These are phyloP conservation scores for Amanita pseudoporphyria DNA, from an alignment of 768 basidiomycete genomes.

Conservation along the genomic window DNA sequence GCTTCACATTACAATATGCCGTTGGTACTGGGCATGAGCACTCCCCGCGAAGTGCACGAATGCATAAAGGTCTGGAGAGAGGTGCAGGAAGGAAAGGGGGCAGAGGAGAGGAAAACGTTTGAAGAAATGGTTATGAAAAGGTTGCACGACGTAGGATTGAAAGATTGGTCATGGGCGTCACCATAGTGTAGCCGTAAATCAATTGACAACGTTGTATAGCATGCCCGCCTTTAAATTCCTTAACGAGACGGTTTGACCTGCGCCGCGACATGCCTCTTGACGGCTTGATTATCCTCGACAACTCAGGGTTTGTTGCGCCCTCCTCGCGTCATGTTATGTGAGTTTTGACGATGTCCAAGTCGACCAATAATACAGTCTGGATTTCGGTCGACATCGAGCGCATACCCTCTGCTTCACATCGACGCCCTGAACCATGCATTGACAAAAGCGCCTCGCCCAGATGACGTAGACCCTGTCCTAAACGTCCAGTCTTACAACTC, in stretches of 20 bases:
- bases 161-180: slow-evolving; percentile 70
- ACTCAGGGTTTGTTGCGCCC: slow-evolving; percentile 45
- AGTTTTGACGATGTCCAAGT: slow-evolving; percentile 24
- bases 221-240: no score
- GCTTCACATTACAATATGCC: slow-evolving; percentile 36
- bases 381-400: slow-evolving; percentile 67
- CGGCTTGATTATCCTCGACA: slow-evolving; percentile 73
- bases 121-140: slow-evolving; percentile 33
- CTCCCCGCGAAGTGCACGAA: slow-evolving; percentile 65
- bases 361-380: slow-evolving; percentile 85
- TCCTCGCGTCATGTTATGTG: slow-evolving; percentile 7
- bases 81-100: slow-evolving; percentile 29
- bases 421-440: slow-evolving; percentile 75
- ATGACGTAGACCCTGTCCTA: slow-evolving; percentile 66
- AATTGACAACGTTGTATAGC: not conserved
- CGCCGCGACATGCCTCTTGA: slow-evolving; percentile 78
- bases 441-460: slow-evolving; percentile 39
- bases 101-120: slow-evolving; percentile 27
- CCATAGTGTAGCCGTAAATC: slow-evolving; percentile 20
- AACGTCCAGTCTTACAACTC: slow-evolving; percentile 45
- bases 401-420: slow-evolving; percentile 79
- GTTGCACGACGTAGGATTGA: slow-evolving; percentile 40
- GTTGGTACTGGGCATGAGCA: slow-evolving; percentile 65
- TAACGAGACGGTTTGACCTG: no score
- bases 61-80: slow-evolving; percentile 61